Conservation (phyloP, 345 rosid genomes). For the Eutrema japonicum region DNA sequence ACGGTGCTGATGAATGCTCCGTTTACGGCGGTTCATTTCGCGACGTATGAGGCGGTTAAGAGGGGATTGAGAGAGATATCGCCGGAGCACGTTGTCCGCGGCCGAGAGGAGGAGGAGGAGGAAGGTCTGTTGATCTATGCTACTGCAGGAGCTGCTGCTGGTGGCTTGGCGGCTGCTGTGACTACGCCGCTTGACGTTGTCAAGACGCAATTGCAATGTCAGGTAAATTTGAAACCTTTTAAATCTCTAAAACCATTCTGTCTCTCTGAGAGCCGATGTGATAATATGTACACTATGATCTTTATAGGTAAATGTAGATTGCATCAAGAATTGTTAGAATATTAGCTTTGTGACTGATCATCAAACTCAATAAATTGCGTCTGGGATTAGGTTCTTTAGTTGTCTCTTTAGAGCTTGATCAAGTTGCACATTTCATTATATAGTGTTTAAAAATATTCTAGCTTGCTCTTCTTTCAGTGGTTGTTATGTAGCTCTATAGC, state of each 20-base stretch:
- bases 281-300: neutral
- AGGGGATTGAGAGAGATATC: conserved; percentile 71
- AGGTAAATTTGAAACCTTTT: conserved; percentile 54
- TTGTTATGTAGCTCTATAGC: neutral
- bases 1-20: conserved; percentile 98
- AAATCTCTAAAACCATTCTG: neutral
- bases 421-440: neutral
- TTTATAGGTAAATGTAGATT: conserved; percentile 12
- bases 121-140: conserved; percentile 76
- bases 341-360: neutral
- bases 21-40: conserved; percentile 83
- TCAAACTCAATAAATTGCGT: neutral
- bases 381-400: neutral
- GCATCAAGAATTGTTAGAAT: neutral
- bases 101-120: conserved; percentile 59
- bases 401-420: conserved; percentile 8
- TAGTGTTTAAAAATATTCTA: neutral
- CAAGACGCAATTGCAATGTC: conserved; percentile 86
- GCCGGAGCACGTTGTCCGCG: conserved; percentile 63
- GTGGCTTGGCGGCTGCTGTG: conserved; percentile 59
- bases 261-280: conserved; percentile 9
- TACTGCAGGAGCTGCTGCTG: conserved; percentile 98
- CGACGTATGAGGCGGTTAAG: conserved; percentile 92
- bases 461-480: neutral
- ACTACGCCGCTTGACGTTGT: conserved; percentile 55